Base-by-base conservation (phyloP, 169 alveolate genomes). In the Cryptosporidium meleagridis region DNA sequence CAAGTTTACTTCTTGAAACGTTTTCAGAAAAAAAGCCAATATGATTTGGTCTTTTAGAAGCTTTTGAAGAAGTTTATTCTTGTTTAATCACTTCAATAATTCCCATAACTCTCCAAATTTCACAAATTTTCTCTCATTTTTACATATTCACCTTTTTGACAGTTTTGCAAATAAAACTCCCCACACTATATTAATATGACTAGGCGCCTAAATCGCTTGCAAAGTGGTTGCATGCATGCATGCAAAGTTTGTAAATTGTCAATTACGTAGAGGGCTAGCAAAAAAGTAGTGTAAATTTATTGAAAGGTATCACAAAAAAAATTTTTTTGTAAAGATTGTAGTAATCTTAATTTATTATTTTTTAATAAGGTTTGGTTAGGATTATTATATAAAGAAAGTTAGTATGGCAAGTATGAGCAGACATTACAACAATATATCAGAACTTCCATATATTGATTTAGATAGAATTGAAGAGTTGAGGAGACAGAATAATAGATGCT, bases 391-490 rank as follows among this genome's bases (percentile, higher is more conserved):
- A 48, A 14, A 48, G 7, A 48, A 26, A 26, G 37, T 10, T 55
- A 26, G 67, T 55, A 65, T 37, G 44, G 44, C 21, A 65, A 65
- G 21, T 65, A 65, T 65, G 72, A 65, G 72, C 14, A 18, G 72
- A 37, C 18, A 65, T 5, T 65, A 35, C 29, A 39, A 21, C 18
- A 16, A 41, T 6, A 58, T n/a, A 35, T 33, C 44, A 10, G 70
- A 73, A 16, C 55, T 73, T 31, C 86, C 86, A 35, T 55, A 73
- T 23, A 55, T 73, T 37, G 52, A 53, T 58, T 53, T 73, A 70
- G 86, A 73, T 10, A 31, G 86, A 29, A 73, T 73, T 26, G 71
- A 73, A 2, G 86, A 73, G 45, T 33, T 73, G 29, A 52, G 70
- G 5, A 53, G 58, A 52, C 51, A 29, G 21, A 31, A 58, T n/a